Percentiles rank a stretch among this genome's conserved stretches.
Evolutionary conservation across 805 yeast species (phyloP).

Genomic region (Geotrichum ghanense): DNA sequence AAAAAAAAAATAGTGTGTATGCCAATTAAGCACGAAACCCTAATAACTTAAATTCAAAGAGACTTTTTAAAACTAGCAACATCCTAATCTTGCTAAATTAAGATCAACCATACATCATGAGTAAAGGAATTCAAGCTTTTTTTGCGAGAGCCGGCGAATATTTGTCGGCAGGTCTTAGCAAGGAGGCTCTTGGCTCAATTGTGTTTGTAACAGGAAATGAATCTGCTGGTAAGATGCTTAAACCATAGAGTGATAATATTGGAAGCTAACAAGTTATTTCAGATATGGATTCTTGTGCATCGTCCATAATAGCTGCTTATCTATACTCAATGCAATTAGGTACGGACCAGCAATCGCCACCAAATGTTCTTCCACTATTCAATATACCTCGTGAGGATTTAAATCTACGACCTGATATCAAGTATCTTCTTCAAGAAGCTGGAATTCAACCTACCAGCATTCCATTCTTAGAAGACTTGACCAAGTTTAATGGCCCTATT

Average conservation of each 20-base stretch:
- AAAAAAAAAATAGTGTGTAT: too few species aligned
- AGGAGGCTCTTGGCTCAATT: background rate
- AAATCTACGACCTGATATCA: slow-evolving; percentile 58
- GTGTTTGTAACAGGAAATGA: slow-evolving; percentile 67
- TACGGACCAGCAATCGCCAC: slow-evolving; percentile 6
- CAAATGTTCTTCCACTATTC: slow-evolving; percentile 52
- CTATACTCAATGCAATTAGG: slow-evolving; percentile 31
- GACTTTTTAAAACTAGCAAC: too few species aligned
- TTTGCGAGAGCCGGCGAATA: background rate
- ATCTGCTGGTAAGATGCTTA: slow-evolving; percentile 41
- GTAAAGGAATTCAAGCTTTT: background rate
- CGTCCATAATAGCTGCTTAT: slow-evolving; percentile 64
- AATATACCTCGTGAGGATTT: slow-evolving; percentile 63
- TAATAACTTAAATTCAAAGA: too few species aligned
- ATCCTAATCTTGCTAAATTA: too few species aligned
- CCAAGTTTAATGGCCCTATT: slow-evolving; percentile 6
- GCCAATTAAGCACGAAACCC: too few species aligned
- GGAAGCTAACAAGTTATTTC: background rate
- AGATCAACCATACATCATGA: too few species aligned
- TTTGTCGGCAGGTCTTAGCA: background rate
- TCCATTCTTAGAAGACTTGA: slow-evolving; percentile 58
- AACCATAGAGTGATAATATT: background rate
- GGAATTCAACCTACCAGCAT: slow-evolving; percentile 39
- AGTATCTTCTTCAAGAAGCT: slow-evolving; percentile 36
- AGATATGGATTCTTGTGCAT: slow-evolving; percentile 78